Evolutionary conservation across 2,329 filamentous ascomycete genomes (phyloP), one percentile per base, ranked within the genome.

Genomic region (Trichoderma atroviride): DNA sequence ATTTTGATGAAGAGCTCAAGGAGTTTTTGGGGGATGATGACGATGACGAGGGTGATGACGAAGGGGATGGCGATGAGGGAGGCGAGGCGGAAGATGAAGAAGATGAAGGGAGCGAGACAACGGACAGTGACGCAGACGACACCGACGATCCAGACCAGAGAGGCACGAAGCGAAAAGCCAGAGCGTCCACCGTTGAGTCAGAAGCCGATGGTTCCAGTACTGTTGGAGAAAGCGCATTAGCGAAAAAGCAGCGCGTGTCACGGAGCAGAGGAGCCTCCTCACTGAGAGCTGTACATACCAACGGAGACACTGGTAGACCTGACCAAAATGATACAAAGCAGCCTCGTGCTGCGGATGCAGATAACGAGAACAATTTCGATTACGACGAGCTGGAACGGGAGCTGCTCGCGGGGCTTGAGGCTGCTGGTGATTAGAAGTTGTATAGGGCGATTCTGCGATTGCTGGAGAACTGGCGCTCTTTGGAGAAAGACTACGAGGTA

Each of bases 1-100:
- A 82, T 16, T 88, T 91, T 68, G 85, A 92, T 75, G 89, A 91
- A 70, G 93, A 96, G 75, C 81, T 96, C 11, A 88, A 87, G 16
- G 92, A 93, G 57, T 94, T 96, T 73, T 81, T 96, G 73, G 86
- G 86, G 2, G 86, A 85, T 0, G 84, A 83, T 55, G 84, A 83
- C 14, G 83, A 82, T 1, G 83, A 80, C 0, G 77, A 78, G 0
- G 76, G 76, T 24, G 73, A 73, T 2, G 71, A 75, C 0, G 74
- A 74, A 9, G 73, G 75, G 6, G 69, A 73, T 11, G 72, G 71
- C 13, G 64, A 59, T 47, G 64, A 37, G 16, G 63, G 58, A 24
- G 73, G 71, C 4, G 61, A 70, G 24, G 69, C 70, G 0, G 72
- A 72, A 22, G 61, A 58, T 6, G 70, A 72, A 5, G 66, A 65